Conservation (phyloP, 2,329 filamentous ascomycete genomes). For the Fusarium xyrophilum region DNA sequence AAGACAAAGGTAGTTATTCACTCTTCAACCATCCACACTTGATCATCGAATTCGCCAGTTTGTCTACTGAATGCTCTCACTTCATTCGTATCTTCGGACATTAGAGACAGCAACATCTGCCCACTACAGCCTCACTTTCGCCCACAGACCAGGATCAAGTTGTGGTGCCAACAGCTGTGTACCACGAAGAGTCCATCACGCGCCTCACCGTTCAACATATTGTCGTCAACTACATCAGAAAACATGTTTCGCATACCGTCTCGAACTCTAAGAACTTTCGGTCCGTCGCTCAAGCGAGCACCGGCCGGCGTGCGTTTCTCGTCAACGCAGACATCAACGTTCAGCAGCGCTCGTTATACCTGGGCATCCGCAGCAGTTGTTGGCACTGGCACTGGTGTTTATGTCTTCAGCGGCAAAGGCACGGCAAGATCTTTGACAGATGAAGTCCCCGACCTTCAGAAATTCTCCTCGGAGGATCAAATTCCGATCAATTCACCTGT, state of each 20-base stretch:
- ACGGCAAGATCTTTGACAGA: background rate
- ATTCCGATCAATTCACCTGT: slow-evolving; percentile 42
- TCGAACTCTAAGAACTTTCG: background rate
- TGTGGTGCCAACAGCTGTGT: slow-evolving; percentile 14
- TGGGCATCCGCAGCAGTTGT: slow-evolving; percentile 13
- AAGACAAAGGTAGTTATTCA: background rate
- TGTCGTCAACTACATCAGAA: background rate
- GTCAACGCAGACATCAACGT: slow-evolving; percentile 11
- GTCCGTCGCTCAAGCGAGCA: slow-evolving; percentile 1
- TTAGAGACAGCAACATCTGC: background rate
- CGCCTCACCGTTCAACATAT: background rate
- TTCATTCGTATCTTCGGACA: background rate
- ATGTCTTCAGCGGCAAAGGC: slow-evolving; percentile 8
- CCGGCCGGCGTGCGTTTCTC: slow-evolving; percentile 15
- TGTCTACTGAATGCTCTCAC: no score
- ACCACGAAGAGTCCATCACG: background rate
- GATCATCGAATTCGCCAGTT: background rate
- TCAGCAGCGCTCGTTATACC: background rate
- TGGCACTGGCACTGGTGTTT: slow-evolving; percentile 16
- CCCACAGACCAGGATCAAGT: background rate
- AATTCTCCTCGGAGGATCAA: slow-evolving; percentile 26
- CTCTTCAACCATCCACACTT: background rate
- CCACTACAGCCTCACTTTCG: background rate
- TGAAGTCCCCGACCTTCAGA: slow-evolving; percentile 14
- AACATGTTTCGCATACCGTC: slow-evolving; percentile 25